phyloP scores from a whole-genome alignment of 805 yeast species.

The Maudiozyma saulgeensis region DNA sequence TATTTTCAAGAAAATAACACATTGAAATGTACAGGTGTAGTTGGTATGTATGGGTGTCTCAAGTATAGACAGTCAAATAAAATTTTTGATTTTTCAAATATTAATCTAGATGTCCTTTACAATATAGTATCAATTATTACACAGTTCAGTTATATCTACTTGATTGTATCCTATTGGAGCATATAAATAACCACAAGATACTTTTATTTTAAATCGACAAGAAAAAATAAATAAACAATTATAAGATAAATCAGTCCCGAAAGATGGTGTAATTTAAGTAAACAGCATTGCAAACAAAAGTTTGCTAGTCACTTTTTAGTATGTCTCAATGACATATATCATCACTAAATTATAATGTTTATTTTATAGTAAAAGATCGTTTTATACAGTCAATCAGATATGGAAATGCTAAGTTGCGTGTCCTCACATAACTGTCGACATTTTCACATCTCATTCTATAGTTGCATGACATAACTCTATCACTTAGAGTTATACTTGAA shows the following conservation, averaged over 20 bases:
- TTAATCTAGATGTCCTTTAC: too few species aligned
- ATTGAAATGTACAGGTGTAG: background rate
- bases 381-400: too few species aligned
- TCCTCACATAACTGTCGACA: background rate
- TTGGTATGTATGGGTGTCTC: background rate
- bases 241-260: slow-evolving; percentile 30
- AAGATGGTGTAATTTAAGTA: slow-evolving; percentile 32
- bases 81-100: background rate
- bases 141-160: too few species aligned
- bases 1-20: background rate
- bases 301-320: slow-evolving; percentile 29
- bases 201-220: background rate
- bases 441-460: too few species aligned
- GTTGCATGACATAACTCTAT: too few species aligned
- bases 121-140: too few species aligned
- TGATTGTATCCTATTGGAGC: too few species aligned
- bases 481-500: too few species aligned
- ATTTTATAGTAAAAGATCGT: background rate
- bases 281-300: slow-evolving; percentile 27
- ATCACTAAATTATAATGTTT: slow-evolving; percentile 19
- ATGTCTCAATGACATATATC: slow-evolving; percentile 29
- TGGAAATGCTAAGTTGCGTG: background rate
- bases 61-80: background rate
- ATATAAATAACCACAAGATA: background rate
- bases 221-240: background rate